Base-by-base conservation (phyloP, 441 rosid species). In the Populus hybrid region DNA sequence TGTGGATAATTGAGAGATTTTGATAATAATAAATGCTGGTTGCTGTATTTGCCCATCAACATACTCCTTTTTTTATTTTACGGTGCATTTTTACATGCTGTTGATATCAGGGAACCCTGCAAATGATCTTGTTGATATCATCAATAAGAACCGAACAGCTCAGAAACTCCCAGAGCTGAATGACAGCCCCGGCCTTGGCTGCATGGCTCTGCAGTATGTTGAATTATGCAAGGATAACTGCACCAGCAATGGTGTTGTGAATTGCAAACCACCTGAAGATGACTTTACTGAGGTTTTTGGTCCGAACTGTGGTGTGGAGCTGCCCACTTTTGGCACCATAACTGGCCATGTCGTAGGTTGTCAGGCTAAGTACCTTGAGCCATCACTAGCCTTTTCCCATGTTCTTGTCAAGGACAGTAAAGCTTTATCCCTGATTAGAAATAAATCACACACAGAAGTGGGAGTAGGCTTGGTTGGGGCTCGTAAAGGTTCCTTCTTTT, bases 231-330 rank as follows among this genome's bases (percentile, higher is more conserved):
- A 91, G 80, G 91, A 88, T 40, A 87, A 87, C 86, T 91, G 97
- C 92, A 86, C 83, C n/a, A 77, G 71, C 59, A 82, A 87, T 82
- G 83, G 80, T 3, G 84, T 87, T 77, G 84, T 81, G 8, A 88
- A 82, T 86, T 92, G 97, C 84, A 82, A 86, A 61, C 95, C 90
- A 61, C 85, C 91, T 6, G 94, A 90, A 77, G 92, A 83, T 67
- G 93, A 92, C 84, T 92, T 91, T 88, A 88, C 88, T 0, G 93
- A 92, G 84, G 86, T 94, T 68, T 94, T 92, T 9, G 95, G 93
- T 75, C 93, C 97, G n/a, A 91, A 94, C 71, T 92, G 96, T 26
- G 97, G 96, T 6, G 94, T 94, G 7, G 94, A 92, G 79, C 90
- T 92, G 24, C 94, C 96, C 2, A 91, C 94, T 23, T 75, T 91